A percentile compares a stretch with the other conserved stretches of the same genome.
Conservation (phyloP, 179 eudicot species). For the Nepenthes alata region DNA sequence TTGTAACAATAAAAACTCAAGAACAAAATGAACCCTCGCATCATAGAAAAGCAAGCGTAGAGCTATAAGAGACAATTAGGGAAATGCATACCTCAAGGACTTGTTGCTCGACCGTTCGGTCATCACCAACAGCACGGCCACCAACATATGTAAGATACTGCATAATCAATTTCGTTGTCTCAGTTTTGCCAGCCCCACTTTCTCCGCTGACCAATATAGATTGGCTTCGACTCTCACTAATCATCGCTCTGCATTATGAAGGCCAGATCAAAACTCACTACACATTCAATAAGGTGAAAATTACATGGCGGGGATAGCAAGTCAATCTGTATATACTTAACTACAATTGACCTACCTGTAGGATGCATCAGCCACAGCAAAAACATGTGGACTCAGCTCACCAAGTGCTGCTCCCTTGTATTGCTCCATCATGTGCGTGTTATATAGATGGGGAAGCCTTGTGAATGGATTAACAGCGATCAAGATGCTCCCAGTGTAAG, state of each 20-base stretch:
- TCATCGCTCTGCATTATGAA: slow-evolving; percentile 76
- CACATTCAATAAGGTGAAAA: slow-evolving; percentile 9
- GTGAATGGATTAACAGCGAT: slow-evolving; percentile 98
- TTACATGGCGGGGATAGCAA: slow-evolving; percentile 8
- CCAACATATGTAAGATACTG: slow-evolving; percentile 97
- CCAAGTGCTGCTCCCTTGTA: slow-evolving; percentile 95
- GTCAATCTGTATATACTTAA: slow-evolving; percentile 7
- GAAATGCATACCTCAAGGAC: slow-evolving; percentile 68
- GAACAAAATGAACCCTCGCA: too few species aligned
- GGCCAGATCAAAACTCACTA: slow-evolving; percentile 18
- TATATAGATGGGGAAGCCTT: slow-evolving; percentile 92
- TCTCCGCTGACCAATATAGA: slow-evolving; percentile 99
- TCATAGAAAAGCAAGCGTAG: too few species aligned
- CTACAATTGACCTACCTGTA: slow-evolving; percentile 50
- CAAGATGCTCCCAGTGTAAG: slow-evolving; percentile 96
- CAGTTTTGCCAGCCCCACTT: slow-evolving; percentile 99
- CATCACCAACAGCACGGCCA: slow-evolving; percentile 84
- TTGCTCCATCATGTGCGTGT: slow-evolving; percentile 96
- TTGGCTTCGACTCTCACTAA: slow-evolving; percentile 60
- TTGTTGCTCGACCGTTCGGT: slow-evolving; percentile 94
- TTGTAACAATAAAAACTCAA: too few species aligned
- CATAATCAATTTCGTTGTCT: slow-evolving; percentile 94
- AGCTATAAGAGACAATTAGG: not conserved
- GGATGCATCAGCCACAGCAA: slow-evolving; percentile 97
- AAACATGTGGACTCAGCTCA: slow-evolving; percentile 97